A percentile compares a stretch with the other conserved stretches of the same genome.
These are phyloP conservation scores for Agapanthus africanus DNA, from an alignment of 106 monocot species.

Conservation along the genomic window DNA sequence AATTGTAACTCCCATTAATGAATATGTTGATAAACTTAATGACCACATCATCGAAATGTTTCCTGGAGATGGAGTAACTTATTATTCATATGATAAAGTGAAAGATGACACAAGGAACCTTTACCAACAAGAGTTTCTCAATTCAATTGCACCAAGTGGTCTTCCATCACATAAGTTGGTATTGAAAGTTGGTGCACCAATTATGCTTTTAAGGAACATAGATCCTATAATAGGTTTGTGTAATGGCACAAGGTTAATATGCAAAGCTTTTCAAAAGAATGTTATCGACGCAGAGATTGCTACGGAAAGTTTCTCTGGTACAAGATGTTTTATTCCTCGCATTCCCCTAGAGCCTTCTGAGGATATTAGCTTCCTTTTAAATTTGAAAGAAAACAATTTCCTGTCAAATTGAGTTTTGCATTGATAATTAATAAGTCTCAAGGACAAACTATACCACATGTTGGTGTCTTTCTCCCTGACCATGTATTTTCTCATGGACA, in stretches of 20 bases:
- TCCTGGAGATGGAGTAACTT: background rate
- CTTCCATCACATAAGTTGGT: conserved; percentile 8
- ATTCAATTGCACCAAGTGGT: conserved; percentile 10
- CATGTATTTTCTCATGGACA: conserved; percentile 14
- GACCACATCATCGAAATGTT: background rate
- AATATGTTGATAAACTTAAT: conserved; percentile 13
- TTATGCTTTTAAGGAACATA: conserved; percentile 9
- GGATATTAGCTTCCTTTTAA: conserved; percentile 2
- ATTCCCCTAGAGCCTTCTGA: conserved; percentile 2
- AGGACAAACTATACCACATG: conserved; percentile 12
- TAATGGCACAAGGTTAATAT: conserved; percentile 14
- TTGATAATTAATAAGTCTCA: conserved; percentile 15
- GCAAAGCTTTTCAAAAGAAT: conserved; percentile 3
- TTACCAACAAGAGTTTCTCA: conserved; percentile 10
- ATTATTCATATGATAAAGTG: conserved; percentile 5
- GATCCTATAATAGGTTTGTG: conserved; percentile 11
- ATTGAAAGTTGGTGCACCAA: background rate
- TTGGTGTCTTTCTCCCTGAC: conserved; percentile 10
- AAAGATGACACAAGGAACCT: conserved; percentile 1
- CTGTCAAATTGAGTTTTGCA: conserved; percentile 3
- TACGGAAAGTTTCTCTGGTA: conserved; percentile 3
- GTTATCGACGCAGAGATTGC: background rate
- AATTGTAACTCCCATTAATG: conserved; percentile 8
- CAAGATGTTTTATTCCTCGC: background rate
- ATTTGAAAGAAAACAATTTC: conserved; percentile 18